Percentiles rank a stretch among this genome's conserved stretches.
These are phyloP conservation scores for Microcos paniculata DNA, from an alignment of 345 rosid genomes.

Conservation along the genomic window DNA sequence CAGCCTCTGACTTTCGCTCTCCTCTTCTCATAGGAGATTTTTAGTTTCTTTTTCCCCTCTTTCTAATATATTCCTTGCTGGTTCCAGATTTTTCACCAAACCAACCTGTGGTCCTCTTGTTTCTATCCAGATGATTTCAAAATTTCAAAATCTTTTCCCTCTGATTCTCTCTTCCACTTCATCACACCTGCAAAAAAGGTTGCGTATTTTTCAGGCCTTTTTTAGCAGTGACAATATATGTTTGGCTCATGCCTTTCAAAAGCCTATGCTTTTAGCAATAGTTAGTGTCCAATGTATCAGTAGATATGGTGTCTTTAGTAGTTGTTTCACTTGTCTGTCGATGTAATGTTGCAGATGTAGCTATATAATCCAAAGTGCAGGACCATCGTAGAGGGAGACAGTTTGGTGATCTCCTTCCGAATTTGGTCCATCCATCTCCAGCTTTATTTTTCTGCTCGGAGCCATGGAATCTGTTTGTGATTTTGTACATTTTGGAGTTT, in stretches of 20 bases:
- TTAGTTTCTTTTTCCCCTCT: neutral
- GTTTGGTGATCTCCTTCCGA: slow-evolving; percentile 66
- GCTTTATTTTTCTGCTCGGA: slow-evolving; percentile 49
- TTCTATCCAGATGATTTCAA: neutral
- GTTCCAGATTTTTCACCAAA: slow-evolving; percentile 42
- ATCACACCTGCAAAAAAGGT: slow-evolving; percentile 27
- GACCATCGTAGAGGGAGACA: slow-evolving; percentile 44
- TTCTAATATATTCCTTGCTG: slow-evolving; percentile 13
- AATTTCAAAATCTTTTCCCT: neutral
- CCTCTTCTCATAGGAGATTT: slow-evolving; percentile 6
- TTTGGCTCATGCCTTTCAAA: slow-evolving; percentile 5
- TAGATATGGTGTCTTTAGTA: neutral
- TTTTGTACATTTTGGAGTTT: slow-evolving; percentile 24
- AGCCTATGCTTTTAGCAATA: neutral
- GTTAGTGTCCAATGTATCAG: neutral
- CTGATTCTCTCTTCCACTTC: slow-evolving; percentile 12
- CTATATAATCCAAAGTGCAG: slow-evolving; percentile 7
- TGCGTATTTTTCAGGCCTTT: slow-evolving; percentile 51
- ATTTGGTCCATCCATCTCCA: slow-evolving; percentile 33
- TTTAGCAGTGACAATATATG: slow-evolving; percentile 1
- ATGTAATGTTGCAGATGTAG: slow-evolving; percentile 17
- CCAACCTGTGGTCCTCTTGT: slow-evolving; percentile 31
- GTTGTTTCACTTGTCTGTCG: slow-evolving; percentile 11
- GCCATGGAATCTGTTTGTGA: slow-evolving; percentile 25
- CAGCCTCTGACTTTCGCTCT: slow-evolving; percentile 20